Percentiles rank a stretch among this genome's conserved stretches.
phyloP scores from a whole-genome alignment of 2,329 filamentous ascomycete genomes.

The Pseudogymnoascus sp. region DNA sequence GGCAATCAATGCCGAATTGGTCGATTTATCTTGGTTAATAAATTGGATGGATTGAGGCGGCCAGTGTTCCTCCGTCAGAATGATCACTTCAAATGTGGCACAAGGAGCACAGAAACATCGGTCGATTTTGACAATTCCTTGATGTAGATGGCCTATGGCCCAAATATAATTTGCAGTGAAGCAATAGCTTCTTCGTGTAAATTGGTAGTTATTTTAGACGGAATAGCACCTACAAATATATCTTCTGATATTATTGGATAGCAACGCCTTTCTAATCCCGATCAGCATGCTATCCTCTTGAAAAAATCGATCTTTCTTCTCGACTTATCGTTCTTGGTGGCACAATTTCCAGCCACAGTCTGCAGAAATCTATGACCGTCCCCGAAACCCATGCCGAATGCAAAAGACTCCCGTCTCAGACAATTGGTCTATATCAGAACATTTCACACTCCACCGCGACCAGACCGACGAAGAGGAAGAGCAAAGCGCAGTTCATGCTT shows the following conservation, averaged over 20 bases:
- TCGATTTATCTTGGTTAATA: background rate
- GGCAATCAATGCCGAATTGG: background rate
- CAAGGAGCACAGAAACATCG: background rate
- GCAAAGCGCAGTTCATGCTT: too few relatives aligned
- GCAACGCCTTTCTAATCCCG: too few relatives aligned
- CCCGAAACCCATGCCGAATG: too few relatives aligned
- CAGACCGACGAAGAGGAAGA: too few relatives aligned
- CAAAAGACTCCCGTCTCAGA: too few relatives aligned
- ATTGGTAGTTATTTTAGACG: background rate
- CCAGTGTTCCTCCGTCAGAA: background rate
- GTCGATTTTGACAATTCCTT: background rate
- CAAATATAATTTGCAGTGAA: background rate
- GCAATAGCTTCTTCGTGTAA: background rate
- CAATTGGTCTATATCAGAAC: too few relatives aligned
- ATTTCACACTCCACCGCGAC: too few relatives aligned
- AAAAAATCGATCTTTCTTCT: too few relatives aligned
- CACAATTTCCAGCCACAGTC: too few relatives aligned
- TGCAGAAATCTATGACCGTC: too few relatives aligned
- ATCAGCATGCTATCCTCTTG: too few relatives aligned
- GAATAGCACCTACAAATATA: background rate
- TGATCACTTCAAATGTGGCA: background rate
- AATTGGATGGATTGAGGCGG: background rate
- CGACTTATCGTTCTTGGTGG: too few relatives aligned
- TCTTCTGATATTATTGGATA: background rate
- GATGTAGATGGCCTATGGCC: background rate